Conservation (phyloP, 257 asterid genomes). For the Ballota nigra region DNA sequence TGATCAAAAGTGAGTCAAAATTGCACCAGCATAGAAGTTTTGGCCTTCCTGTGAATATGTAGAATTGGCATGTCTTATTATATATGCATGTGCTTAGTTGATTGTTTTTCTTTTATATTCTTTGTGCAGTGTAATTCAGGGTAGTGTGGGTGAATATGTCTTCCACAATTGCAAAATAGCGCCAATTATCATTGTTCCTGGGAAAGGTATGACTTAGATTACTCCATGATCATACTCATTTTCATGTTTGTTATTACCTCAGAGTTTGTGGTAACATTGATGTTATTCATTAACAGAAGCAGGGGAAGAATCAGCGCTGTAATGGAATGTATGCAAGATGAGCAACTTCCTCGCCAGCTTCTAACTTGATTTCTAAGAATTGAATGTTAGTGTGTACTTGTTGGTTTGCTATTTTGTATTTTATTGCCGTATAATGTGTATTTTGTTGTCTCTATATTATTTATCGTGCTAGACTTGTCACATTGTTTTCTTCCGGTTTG, state of each 20-base stretch:
- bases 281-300: slow-evolving; percentile 31
- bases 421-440: slow-evolving; percentile 2
- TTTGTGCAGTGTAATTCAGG: slow-evolving; percentile 44
- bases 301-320: slow-evolving; percentile 49
- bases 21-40: too few relatives aligned
- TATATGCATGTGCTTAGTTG: neutral
- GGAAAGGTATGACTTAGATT: slow-evolving; percentile 38
- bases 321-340: slow-evolving; percentile 24
- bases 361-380: neutral
- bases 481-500: neutral
- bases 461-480: neutral
- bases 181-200: slow-evolving; percentile 52
- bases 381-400: neutral
- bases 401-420: neutral
- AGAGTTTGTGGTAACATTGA: neutral
- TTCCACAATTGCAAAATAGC: slow-evolving; percentile 59
- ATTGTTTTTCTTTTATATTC: neutral
- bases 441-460: neutral
- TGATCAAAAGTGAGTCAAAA: too few relatives aligned
- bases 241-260: neutral
- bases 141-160: slow-evolving; percentile 56
- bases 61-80: neutral
- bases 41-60: neutral
- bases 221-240: neutral
- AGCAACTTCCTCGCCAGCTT: slow-evolving; percentile 7